Evolutionary conservation across 225 moss, liverwort and hornwort genomes (phyloP).

Genomic region (Polytrichum formosum): DNA sequence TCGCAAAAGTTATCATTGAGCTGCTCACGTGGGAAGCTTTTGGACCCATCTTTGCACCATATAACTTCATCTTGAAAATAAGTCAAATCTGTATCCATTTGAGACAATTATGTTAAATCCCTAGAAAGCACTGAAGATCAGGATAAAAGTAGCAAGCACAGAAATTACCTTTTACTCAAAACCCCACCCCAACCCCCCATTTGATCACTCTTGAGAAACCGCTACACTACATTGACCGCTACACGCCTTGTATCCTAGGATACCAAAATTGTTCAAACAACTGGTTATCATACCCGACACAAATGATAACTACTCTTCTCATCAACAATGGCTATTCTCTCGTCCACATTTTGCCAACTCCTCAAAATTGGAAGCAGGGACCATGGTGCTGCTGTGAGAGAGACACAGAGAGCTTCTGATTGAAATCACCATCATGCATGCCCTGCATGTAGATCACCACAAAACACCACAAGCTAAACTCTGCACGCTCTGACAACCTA

Average conservation of each 20-base stretch:
- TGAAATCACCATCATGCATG: too few species aligned
- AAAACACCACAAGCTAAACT: background rate
- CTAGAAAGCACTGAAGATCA: conserved; percentile 24
- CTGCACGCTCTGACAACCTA: background rate
- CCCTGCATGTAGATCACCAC: background rate
- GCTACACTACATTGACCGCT: background rate
- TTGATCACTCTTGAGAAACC: conserved; percentile 12
- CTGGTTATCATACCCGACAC: too few species aligned
- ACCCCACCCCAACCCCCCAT: background rate
- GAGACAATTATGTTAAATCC: conserved; percentile 21
- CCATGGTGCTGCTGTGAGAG: too few species aligned
- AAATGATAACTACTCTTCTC: too few species aligned
- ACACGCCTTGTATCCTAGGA: background rate
- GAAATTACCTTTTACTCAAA: conserved; percentile 4
- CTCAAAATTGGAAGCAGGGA: too few species aligned
- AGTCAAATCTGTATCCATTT: conserved; percentile 34
- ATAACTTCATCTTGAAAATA: conserved; percentile 28
- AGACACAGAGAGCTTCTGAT: too few species aligned
- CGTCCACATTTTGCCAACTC: too few species aligned
- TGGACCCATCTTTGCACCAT: conserved; percentile 59
- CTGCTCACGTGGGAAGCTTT: conserved; percentile 41
- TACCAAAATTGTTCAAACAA: too few species aligned
- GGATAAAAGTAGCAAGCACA: conserved; percentile 12
- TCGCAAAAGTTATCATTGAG: conserved; percentile 63
- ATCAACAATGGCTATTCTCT: too few species aligned